Percentiles rank a stretch among this genome's conserved stretches.
Conservation (phyloP, 139 green algal species). For the Spirogloea muscicola region DNA sequence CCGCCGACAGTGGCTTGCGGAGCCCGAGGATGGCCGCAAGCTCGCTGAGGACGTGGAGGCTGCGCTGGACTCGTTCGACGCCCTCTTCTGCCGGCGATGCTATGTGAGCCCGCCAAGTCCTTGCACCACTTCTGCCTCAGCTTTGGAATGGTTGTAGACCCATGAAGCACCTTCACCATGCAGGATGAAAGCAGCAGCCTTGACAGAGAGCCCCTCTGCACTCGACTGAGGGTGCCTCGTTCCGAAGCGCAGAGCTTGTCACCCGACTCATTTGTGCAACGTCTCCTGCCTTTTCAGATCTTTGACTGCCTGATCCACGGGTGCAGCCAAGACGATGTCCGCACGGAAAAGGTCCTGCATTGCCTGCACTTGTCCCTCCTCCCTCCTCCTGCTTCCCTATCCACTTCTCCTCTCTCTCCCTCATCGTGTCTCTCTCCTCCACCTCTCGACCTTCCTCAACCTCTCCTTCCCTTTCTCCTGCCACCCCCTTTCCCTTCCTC, state of each 20-base stretch:
- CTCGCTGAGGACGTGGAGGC: too few species aligned
- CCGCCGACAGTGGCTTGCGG: too few species aligned
- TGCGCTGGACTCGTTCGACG: conserved; percentile 38
- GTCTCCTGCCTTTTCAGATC: conserved; percentile 4
- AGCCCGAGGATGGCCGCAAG: too few species aligned
- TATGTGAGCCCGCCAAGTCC: conserved; percentile 12
- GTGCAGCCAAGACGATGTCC: too few species aligned
- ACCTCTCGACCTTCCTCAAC: background rate
- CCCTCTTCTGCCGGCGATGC: conserved; percentile 37
- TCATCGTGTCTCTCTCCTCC: background rate
- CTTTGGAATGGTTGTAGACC: background rate
- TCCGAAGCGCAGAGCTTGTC: background rate
- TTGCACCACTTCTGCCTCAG: background rate
- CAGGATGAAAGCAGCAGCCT: background rate
- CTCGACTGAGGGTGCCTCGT: background rate
- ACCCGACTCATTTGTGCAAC: background rate
- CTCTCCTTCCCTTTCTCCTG: background rate
- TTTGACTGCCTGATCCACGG: conserved; percentile 28
- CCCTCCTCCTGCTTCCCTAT: background rate
- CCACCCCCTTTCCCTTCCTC: background rate
- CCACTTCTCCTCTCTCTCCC: background rate
- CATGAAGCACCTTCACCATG: background rate
- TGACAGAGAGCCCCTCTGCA: background rate
- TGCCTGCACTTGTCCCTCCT: background rate
- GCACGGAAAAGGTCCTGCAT: background rate